These are phyloP conservation scores for Zoysia japonica DNA, from an alignment of 176 grass and related monocot genomes.

Conservation along the genomic window DNA sequence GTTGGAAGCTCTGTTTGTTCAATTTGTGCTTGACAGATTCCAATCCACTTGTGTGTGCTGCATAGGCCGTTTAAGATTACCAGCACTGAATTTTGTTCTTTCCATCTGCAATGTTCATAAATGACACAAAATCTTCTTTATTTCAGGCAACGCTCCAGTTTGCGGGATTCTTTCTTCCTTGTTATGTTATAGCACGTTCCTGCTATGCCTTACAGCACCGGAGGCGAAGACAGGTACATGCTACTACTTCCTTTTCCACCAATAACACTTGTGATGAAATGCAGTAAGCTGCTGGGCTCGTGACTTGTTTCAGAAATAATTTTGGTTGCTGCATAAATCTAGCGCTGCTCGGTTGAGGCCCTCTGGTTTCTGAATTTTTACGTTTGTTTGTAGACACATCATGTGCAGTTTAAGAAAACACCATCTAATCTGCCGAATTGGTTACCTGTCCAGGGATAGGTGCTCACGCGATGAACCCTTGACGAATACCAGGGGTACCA, in stretches of 20 bases:
- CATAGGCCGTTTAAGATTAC: background rate
- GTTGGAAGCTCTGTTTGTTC: background rate
- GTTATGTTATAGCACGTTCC: slow-evolving; percentile 87
- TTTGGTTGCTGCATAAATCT: background rate
- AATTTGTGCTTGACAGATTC: background rate
- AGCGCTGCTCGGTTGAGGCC: background rate
- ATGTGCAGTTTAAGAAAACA: slow-evolving; percentile 2
- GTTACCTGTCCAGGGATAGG: slow-evolving; percentile 43
- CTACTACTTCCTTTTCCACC: background rate
- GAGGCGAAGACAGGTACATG: slow-evolving; percentile 73
- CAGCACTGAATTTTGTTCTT: background rate
- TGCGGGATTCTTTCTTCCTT: slow-evolving; percentile 83
- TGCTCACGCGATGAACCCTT: slow-evolving; percentile 19
- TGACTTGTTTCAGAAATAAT: background rate
- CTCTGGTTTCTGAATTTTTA: background rate
- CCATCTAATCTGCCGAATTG: background rate
- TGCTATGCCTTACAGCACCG: slow-evolving; percentile 75
- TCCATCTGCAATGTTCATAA: background rate
- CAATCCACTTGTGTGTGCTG: background rate
- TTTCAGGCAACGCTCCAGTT: slow-evolving; percentile 89
- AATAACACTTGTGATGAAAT: background rate
- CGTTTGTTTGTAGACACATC: background rate
- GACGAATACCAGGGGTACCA: slow-evolving; percentile 8
- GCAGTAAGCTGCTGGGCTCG: background rate
- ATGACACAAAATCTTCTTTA: slow-evolving; percentile 4